Evolutionary conservation across 352 stramenopile genomes (phyloP).

Genomic region (Pythium dissotocum): DNA sequence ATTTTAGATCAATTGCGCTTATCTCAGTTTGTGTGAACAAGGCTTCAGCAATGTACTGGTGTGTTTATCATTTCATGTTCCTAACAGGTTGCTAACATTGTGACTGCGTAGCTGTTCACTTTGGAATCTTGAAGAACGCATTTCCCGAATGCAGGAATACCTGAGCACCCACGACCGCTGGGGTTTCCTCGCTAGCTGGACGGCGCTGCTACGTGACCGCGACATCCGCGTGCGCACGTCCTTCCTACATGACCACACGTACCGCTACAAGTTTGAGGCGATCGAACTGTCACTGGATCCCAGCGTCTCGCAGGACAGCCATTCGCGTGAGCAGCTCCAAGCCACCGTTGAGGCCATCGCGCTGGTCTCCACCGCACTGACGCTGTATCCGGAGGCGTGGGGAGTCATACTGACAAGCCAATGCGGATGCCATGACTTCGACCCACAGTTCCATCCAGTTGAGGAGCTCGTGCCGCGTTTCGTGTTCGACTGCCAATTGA

Average conservation of each 20-base stretch:
- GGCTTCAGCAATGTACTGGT: neutral
- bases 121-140: neutral
- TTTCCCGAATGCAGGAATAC: neutral
- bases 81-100: conserved; percentile 3
- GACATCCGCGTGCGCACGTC: conserved; percentile 16
- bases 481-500: conserved; percentile 17
- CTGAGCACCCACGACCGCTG: conserved; percentile 6
- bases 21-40: neutral
- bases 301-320: conserved; percentile 10
- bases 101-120: neutral
- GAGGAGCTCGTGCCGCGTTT: conserved; percentile 13
- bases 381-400: conserved; percentile 12
- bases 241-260: conserved; percentile 8
- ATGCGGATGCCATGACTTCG: conserved; percentile 10
- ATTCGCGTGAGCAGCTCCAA: conserved; percentile 8
- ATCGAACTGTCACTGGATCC: conserved; percentile 20
- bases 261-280: conserved; percentile 17
- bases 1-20: neutral
- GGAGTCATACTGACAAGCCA: conserved; percentile 7
- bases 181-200: conserved; percentile 17
- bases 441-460: neutral
- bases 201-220: conserved; percentile 12
- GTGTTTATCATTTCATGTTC: neutral
- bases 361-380: conserved; percentile 9
- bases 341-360: conserved; percentile 13